These are phyloP conservation scores for Populus hybrid DNA, from an alignment of 441 rosid species.

Conservation along the genomic window DNA sequence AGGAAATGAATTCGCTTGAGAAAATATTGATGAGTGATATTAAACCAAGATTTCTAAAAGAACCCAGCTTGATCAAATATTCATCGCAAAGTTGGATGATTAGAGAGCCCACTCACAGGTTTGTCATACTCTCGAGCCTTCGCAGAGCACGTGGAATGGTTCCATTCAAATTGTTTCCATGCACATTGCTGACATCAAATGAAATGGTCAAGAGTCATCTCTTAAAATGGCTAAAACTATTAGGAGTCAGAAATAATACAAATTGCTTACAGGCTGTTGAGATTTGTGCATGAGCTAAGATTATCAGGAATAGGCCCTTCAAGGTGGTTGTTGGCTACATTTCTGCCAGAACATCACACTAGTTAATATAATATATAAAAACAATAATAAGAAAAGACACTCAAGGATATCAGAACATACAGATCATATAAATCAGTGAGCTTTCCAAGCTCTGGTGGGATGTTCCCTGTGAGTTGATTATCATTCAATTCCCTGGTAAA, in stretches of 20 bases:
- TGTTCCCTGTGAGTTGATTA: conserved; percentile 64
- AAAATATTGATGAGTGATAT: neutral
- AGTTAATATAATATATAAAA: neutral
- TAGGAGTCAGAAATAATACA: neutral
- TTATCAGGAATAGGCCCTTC: conserved; percentile 85
- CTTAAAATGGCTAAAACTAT: neutral
- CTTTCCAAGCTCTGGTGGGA: conserved; percentile 92
- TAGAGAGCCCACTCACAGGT: conserved; percentile 53
- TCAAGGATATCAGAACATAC: conserved; percentile 39
- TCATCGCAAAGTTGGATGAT: neutral
- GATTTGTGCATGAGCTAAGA: conserved; percentile 83
- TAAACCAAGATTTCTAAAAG: neutral
- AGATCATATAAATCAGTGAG: conserved; percentile 88
- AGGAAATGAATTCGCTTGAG: neutral
- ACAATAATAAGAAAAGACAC: conserved; percentile 1
- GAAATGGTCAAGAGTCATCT: conserved; percentile 8
- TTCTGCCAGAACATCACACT: conserved; percentile 38
- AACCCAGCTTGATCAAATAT: neutral
- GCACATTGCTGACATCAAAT: conserved; percentile 57
- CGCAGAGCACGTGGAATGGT: conserved; percentile 73
- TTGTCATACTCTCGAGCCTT: conserved; percentile 85
- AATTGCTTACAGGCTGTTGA: conserved; percentile 76
- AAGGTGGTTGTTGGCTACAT: conserved; percentile 74
- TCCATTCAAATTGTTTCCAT: conserved; percentile 78
- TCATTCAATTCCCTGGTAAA: conserved; percentile 78